Evolutionary conservation across 2,329 filamentous ascomycete genomes (phyloP), one percentile per base, ranked within the genome.

Genomic region (Phialemoniopsis sp.): DNA sequence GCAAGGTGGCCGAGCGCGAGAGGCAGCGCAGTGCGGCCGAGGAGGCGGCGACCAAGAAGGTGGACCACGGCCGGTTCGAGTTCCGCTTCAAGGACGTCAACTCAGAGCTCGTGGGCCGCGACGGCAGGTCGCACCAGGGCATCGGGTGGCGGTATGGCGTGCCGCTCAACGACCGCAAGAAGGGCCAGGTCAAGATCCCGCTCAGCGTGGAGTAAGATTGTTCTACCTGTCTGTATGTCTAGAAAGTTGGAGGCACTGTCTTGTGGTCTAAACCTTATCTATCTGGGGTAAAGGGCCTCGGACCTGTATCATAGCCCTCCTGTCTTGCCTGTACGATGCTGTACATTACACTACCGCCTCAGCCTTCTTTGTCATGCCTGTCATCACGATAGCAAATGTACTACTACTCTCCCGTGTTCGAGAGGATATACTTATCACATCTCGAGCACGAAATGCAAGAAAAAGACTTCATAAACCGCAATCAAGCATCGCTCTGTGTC

Each of bases 141-240:
- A 69, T 76, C 3, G 82, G 82, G 15, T 80, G 73, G 72, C 66
- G 78, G 43, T 86, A 86, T 49, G 82, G 82, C 44, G 72, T 71
- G 44, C 81, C 82, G 10, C 67, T 70, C 46, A 68, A 77, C 53
- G 82, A 86, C 54, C 71, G 82, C 41, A 76, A 72, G 62, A 76
- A 72, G 50, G 80, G 77, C n/a, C 54, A 74, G 55, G 61, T 82
- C 63, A 85, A 85, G 71, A 85, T 85, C 54, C 81, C 82, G 16
- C 82, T 74, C 29, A 73, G 68, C 38, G 78, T 84, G 39, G 74
- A 72, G 43, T 78, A 50, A 68, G 33, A 39, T n/a, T n/a, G n/a
- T n/a, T n/a, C n/a, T n/a, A 32, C n/a, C 30, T 8, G 30, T 32
- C 30, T 32, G 8, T 32, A n/a, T 29, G 28, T 32, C 13, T 32